Base-by-base conservation (phyloP, 2,329 filamentous ascomycete species). In the Sphaerulina vaccinii region DNA sequence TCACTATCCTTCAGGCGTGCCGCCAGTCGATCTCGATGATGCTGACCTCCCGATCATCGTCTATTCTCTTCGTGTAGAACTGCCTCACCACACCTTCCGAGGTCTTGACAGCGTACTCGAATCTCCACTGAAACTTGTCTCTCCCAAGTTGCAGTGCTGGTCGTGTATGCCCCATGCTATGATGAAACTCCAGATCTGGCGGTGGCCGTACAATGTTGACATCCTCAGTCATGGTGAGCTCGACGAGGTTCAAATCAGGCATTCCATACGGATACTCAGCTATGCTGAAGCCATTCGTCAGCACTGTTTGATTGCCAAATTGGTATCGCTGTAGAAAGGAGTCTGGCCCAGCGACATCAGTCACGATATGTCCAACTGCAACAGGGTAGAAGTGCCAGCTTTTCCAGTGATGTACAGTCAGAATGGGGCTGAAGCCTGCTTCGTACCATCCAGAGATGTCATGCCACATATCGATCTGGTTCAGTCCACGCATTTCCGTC, bases 391-490 rank as follows among this genome's bases (percentile, higher is more conserved):
- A 54, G 49, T 64, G 61, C 61, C 62, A 64, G 38, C 57, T 61
- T 42, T 65, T 64, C 62, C 60, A 65, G 51, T 65, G 63, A 48
- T 65, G 63, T 6, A 65, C 49, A 2, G 58, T 63, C n/a, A 63
- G 51, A 15, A 64, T 49, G 3, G 58, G 57, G 9, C 29, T 51
- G 38, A 56, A 58, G 18, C 60, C 62, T 16, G 62, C 58, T 49
- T 65, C 63, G 43, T 64, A 65, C 59, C 59, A 65, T 13, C 63
- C 63, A 18, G 59, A 60, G 6, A 63, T 36, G 42, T 62, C 60
- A 9, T 54, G 53, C 57, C 60, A 63, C 40, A 65, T 16, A 51
- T 65, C 63, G 16, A 64, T 57, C 53, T 65, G 63, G 40, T 65
- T 57, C 23, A 65, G 51, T 2, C 63, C 63, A 18, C 50, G 55